phyloP scores from a whole-genome alignment of 2,329 filamentous ascomycete genomes.

The Fusarium nurragi region DNA sequence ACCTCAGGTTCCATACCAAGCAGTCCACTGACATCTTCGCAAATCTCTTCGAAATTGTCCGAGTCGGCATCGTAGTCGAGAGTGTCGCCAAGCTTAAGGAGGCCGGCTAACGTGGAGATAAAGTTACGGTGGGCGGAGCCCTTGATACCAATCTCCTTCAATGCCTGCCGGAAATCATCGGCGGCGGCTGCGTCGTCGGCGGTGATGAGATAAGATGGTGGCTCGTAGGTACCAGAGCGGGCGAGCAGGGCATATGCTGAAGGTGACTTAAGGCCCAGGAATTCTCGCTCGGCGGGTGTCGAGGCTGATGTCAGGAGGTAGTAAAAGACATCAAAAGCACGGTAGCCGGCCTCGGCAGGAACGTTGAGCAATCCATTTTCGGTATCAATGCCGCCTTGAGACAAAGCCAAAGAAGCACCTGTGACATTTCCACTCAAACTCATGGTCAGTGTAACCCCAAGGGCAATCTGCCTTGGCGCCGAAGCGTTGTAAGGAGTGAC shows the following conservation, averaged over 20 bases:
- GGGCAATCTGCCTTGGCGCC: conserved; percentile 78
- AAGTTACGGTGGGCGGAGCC: conserved; percentile 83
- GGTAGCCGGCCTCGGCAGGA: conserved; percentile 80
- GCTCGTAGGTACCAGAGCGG: conserved; percentile 84
- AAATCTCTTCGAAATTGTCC: conserved; percentile 84
- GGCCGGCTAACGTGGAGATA: conserved; percentile 83
- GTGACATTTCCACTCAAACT: conserved; percentile 83
- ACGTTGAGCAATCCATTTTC: conserved; percentile 81
- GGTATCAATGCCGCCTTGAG: conserved; percentile 89
- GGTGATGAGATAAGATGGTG: conserved; percentile 88
- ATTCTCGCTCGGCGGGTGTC: conserved; percentile 87
- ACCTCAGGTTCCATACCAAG: conserved; percentile 88
- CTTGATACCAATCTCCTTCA: conserved; percentile 95
- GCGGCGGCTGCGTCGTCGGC: conserved; percentile 92
- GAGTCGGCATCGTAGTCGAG: conserved; percentile 85
- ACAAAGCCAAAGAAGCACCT: conserved; percentile 78
- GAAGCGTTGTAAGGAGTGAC: conserved; percentile 93
- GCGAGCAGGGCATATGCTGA: conserved; percentile 82
- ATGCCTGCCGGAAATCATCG: conserved; percentile 86
- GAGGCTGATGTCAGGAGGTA: conserved; percentile 94
- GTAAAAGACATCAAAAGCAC: conserved; percentile 98
- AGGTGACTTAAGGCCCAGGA: conserved; percentile 79
- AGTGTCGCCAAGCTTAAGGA: conserved; percentile 92
- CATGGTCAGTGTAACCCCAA: conserved; percentile 83
- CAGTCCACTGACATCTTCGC: conserved; percentile 88